Evolutionary conservation across 2,329 filamentous ascomycete genomes (phyloP).

Genomic region (Colletotrichum cordylinicola): DNA sequence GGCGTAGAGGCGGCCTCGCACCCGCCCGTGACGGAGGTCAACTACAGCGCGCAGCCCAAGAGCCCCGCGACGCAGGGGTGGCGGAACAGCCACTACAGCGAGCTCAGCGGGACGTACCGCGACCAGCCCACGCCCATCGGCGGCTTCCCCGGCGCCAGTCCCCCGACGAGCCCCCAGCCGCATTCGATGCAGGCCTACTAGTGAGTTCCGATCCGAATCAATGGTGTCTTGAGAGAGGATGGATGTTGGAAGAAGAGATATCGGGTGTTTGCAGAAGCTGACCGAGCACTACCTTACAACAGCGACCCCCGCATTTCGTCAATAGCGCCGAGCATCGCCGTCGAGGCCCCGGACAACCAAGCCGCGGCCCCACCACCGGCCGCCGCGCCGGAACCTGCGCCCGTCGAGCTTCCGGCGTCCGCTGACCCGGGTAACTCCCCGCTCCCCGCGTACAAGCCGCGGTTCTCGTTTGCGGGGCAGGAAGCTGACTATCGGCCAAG

Average conservation of each 20-base stretch:
- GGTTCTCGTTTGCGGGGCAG: conserved; percentile 34
- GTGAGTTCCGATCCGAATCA: conserved; percentile 26
- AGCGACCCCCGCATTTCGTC: conserved; percentile 7
- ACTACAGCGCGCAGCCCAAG: conserved; percentile 23
- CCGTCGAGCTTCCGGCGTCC: conserved; percentile 41
- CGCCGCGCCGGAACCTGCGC: conserved; percentile 11
- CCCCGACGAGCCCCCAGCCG: conserved; percentile 16
- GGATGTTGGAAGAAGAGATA: background rate
- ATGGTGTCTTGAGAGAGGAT: background rate
- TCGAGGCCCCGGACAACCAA: conserved; percentile 14
- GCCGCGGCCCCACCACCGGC: conserved; percentile 7
- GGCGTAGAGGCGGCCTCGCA: background rate
- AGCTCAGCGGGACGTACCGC: conserved; percentile 26
- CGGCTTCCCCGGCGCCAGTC: conserved; percentile 16
- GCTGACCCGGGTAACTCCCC: conserved; percentile 35
- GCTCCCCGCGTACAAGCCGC: conserved; percentile 36
- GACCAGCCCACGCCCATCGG: background rate
- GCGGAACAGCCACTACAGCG: conserved; percentile 26
- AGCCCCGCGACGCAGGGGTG: conserved; percentile 33
- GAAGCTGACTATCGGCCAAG: background rate
- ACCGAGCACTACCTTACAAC: background rate
- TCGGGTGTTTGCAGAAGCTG: background rate
- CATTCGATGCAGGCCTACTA: conserved; percentile 24
- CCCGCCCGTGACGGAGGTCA: conserved; percentile 7
- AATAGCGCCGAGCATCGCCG: background rate